A percentile compares a stretch with the other conserved stretches of the same genome.
These are phyloP conservation scores for Rhizopogon vesiculosus DNA, from an alignment of 768 basidiomycete genomes.

Conservation along the genomic window DNA sequence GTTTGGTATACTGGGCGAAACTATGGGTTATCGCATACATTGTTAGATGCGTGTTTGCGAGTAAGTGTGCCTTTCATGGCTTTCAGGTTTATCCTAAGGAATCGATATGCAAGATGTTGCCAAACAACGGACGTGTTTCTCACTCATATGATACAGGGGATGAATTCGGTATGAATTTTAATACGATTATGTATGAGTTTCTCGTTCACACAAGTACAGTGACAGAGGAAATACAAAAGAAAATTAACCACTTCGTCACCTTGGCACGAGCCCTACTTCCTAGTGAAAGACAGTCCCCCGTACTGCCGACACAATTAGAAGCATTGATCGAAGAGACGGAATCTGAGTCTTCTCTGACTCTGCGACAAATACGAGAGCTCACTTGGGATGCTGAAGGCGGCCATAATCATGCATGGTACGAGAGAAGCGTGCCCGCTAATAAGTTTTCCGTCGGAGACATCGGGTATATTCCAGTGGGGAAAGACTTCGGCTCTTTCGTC, in stretches of 20 bases:
- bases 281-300: conserved; percentile 23
- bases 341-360: conserved; percentile 19
- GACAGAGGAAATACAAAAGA: conserved; percentile 31
- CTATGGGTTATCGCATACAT: conserved; percentile 38
- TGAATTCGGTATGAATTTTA: conserved; percentile 14
- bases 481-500: conserved; percentile 34
- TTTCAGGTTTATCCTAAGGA: background rate
- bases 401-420: conserved; percentile 38
- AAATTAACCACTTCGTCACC: conserved; percentile 36
- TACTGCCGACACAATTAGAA: conserved; percentile 26
- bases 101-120: conserved; percentile 32
- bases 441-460: conserved; percentile 40
- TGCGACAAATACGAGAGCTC: conserved; percentile 34
- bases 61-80: conserved; percentile 14
- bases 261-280: conserved; percentile 37
- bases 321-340: conserved; percentile 31
- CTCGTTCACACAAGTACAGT: conserved; percentile 13
- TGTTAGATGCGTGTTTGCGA: conserved; percentile 31
- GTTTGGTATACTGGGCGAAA: conserved; percentile 33
- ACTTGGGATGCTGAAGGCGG: conserved; percentile 26
- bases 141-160: conserved; percentile 19
- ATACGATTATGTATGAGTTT: background rate
- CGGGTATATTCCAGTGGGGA: conserved; percentile 35
- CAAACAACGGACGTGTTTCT: conserved; percentile 31
- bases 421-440: conserved; percentile 34